Percentiles rank a stretch among this genome's conserved stretches.
Evolutionary conservation across 371 early-diverging fungal genomes (phyloP).

Genomic region (Syncephalis plumigaleata): DNA sequence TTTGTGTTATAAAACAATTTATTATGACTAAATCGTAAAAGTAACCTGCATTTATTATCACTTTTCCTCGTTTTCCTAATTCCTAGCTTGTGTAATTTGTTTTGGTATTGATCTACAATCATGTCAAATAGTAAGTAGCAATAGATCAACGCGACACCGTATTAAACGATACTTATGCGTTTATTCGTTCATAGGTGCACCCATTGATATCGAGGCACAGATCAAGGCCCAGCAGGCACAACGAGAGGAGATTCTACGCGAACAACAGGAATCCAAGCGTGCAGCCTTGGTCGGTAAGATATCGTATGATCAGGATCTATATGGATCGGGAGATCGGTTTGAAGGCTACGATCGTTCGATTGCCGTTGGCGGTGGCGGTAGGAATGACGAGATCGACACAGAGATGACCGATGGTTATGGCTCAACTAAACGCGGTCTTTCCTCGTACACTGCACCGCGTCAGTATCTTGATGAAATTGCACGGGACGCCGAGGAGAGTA

Average conservation of each 20-base stretch:
- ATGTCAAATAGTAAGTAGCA: too few relatives aligned
- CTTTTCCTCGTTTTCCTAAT: too few relatives aligned
- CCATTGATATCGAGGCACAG: conserved; percentile 16
- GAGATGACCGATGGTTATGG: conserved; percentile 21
- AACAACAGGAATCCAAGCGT: conserved; percentile 18
- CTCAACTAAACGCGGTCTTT: background rate
- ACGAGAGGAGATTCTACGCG: conserved; percentile 10
- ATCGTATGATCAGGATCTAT: conserved; percentile 66
- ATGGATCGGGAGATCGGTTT: conserved; percentile 43
- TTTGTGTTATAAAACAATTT: too few relatives aligned
- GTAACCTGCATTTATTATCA: too few relatives aligned
- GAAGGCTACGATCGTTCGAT: conserved; percentile 55
- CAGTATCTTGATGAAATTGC: conserved; percentile 48
- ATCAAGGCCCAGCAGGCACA: conserved; percentile 17
- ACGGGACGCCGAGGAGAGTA: conserved; percentile 21
- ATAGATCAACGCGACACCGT: too few relatives aligned
- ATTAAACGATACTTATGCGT: too few relatives aligned
- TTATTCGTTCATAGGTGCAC: too few relatives aligned
- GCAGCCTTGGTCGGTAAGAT: conserved; percentile 32
- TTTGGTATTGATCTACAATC: too few relatives aligned
- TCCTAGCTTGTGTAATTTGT: too few relatives aligned
- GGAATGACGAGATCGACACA: conserved; percentile 22
- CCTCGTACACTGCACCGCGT: conserved; percentile 70
- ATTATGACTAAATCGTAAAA: too few relatives aligned
- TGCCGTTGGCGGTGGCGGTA: conserved; percentile 11